These are phyloP conservation scores for Thielaviopsis euricoi DNA, from an alignment of 2,329 filamentous ascomycete species.

Conservation along the genomic window DNA sequence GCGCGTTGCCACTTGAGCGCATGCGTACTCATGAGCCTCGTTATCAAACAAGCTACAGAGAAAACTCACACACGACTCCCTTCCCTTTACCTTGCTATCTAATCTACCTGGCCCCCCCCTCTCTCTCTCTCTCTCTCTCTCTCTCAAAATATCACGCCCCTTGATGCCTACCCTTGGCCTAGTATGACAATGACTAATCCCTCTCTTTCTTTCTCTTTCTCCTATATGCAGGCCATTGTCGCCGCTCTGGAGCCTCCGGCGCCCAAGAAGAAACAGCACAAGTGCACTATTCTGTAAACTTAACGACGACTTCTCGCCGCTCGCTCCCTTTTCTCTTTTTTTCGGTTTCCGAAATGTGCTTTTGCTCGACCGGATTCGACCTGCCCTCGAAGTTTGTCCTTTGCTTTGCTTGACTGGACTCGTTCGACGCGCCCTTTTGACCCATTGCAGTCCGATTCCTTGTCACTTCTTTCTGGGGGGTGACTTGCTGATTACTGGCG, in stretches of 20 bases:
- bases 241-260: slow-evolving; percentile 79
- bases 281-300: slow-evolving; percentile 50
- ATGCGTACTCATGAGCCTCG: background rate
- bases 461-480: background rate
- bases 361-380: no score
- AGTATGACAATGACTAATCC: background rate
- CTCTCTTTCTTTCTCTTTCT: background rate
- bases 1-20: background rate
- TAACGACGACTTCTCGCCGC: background rate
- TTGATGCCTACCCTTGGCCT: background rate
- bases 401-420: no score
- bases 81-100: background rate
- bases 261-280: slow-evolving; percentile 59
- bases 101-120: background rate
- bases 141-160: background rate
- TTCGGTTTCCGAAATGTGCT: background rate
- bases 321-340: no score
- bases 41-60: background rate
- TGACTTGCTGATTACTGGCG: background rate
- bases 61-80: background rate
- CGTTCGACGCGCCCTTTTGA: no score
- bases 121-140: no score
- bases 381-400: no score
- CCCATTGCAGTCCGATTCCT: background rate
- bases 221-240: slow-evolving; percentile 60